phyloP scores from a whole-genome alignment of 306 rosid species.

The Vigna mungo region DNA sequence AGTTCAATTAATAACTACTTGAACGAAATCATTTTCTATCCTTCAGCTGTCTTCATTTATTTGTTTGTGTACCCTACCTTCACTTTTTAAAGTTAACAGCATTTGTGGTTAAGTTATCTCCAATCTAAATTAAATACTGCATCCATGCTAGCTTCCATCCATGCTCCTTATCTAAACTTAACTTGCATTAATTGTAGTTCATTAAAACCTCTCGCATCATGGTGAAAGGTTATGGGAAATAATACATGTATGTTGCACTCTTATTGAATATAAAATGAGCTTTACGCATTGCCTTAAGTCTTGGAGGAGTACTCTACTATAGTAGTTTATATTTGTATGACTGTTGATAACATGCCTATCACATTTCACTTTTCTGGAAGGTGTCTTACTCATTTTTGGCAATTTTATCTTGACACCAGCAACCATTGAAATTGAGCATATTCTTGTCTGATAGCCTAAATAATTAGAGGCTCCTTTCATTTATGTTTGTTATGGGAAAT shows the following conservation, averaged over 20 bases:
- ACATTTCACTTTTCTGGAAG: not conserved
- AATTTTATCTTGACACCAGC: not conserved
- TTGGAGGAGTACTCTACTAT: not conserved
- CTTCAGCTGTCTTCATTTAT: not conserved
- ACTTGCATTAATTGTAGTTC: not conserved
- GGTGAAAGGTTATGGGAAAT: not conserved
- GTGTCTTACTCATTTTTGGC: not conserved
- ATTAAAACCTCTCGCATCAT: not conserved
- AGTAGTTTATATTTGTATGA: not conserved
- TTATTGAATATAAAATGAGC: not conserved
- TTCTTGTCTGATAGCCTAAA: not conserved
- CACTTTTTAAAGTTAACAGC: not conserved
- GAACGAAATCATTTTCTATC: not conserved
- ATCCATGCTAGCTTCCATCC: not conserved
- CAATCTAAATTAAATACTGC: not conserved
- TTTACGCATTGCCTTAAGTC: not conserved
- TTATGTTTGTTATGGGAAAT: not conserved
- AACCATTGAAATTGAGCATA: not conserved
- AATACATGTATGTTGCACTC: not conserved
- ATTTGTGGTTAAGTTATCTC: not conserved
- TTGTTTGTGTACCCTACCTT: not conserved
- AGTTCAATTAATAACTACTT: not conserved
- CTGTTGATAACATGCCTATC: not conserved
- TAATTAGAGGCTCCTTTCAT: not conserved
- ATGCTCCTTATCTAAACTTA: slow-evolving; percentile 3